phyloP scores from a whole-genome alignment of 768 basidiomycete genomes.

The Lactarius evosmus region DNA sequence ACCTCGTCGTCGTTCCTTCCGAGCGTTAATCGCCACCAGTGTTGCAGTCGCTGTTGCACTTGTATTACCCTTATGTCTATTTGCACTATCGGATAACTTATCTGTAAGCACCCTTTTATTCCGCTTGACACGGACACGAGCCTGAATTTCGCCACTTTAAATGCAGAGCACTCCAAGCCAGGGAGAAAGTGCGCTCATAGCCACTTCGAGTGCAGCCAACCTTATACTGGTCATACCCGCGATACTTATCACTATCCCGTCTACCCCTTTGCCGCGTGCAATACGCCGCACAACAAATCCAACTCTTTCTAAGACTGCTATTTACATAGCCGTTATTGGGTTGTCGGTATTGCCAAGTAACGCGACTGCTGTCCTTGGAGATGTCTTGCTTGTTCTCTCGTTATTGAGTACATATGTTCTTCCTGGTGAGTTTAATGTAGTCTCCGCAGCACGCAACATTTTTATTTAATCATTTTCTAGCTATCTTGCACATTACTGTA shows the following conservation, averaged over 20 bases:
- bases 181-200: constrained; percentile 38
- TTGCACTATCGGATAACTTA: constrained; percentile 44
- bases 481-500: constrained; percentile 72
- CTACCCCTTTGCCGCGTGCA: constrained; percentile 47
- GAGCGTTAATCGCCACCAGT: constrained; percentile 51
- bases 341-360: constrained; percentile 47
- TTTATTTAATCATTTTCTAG: constrained; percentile 34
- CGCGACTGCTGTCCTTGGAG: constrained; percentile 43
- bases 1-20: constrained; percentile 54
- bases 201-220: constrained; percentile 46
- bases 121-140: constrained; percentile 13
- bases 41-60: constrained; percentile 47
- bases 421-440: constrained; percentile 44
- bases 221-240: constrained; percentile 60
- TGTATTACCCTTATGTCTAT: constrained; percentile 56
- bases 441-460: neutral
- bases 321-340: constrained; percentile 41
- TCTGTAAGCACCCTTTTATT: constrained; percentile 36
- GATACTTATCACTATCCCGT: constrained; percentile 53
- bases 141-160: constrained; percentile 18
- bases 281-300: constrained; percentile 42
- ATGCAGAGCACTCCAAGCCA: constrained; percentile 31
- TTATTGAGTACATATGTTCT: constrained; percentile 59
- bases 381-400: constrained; percentile 48
- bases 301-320: constrained; percentile 46